Evolutionary conservation across 495 filamentous ascomycete genomes (phyloP), one percentile per base, ranked within the genome.

Genomic region (Daldinia grandis): DNA sequence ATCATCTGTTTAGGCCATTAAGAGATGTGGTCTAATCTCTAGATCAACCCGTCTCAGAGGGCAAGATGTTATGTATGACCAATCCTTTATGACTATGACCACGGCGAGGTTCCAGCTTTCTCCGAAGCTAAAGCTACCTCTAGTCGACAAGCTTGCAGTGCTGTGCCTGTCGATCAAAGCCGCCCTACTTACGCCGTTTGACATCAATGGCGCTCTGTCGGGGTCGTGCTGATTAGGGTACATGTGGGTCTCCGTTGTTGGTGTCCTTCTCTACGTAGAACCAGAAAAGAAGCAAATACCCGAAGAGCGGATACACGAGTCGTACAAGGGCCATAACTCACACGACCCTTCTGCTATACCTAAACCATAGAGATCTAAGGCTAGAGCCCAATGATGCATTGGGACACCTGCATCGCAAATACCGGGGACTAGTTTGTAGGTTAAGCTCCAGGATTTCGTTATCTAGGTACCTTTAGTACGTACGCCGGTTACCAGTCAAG

Each of bases 141-240:
- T 47, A 24, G 9, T 12, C 17, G 4, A 24, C 19, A 9, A 47
- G 42, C 27, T 30, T 53, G 4, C 12, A 56, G 17, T 14, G 53
- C 17, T 56, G 53, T 56, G 10, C 30, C 53, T 56, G 53, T 56
- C 53, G 30, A 56, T 56, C 53, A 10, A 27, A 1, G 27, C 17
- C 8, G n/a, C 8, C n/a, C 17, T 56, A 17, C 27, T 4, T 14
- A 53, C 24, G 49, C 25, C 25, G 49, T 30, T 53, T 9, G 24
- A 30, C 25, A 30, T n/a, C 49, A 8, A 53, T 25, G 25, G 24
- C 25, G 49, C 14, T 21, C 25, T 30, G 6, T 21, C 4, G 2
- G 17, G 30, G 17, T 21, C 17, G n/a, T 30, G 53, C 19, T n/a
- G 53, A 56, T 35, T 30, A 56, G 30, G n/a, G 9, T 35, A 56